Percentiles rank a stretch among this genome's conserved stretches.
Evolutionary conservation across 2,329 filamentous ascomycete genomes (phyloP).

Genomic region (Sporothrix protearum): DNA sequence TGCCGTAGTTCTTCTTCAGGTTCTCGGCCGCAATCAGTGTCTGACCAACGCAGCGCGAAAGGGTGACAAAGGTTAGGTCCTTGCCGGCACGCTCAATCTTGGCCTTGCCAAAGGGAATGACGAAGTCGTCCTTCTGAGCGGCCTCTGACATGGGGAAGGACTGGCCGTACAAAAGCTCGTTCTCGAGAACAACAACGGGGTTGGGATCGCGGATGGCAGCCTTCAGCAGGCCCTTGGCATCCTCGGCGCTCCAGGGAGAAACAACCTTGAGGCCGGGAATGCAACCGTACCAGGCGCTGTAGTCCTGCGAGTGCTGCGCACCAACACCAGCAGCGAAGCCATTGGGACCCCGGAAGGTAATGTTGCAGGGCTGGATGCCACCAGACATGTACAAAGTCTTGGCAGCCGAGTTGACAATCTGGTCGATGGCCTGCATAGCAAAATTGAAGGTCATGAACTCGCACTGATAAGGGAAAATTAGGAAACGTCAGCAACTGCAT

Average conservation of each 20-base stretch:
- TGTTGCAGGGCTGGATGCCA: constrained; percentile 98
- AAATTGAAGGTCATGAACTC: constrained; percentile 99
- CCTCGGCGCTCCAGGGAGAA: constrained; percentile 91
- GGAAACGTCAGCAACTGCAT: background rate
- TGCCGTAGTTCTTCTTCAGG: constrained; percentile 93
- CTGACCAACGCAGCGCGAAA: constrained; percentile 94
- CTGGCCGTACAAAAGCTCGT: constrained; percentile 89
- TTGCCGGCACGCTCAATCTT: constrained; percentile 97
- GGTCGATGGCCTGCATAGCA: constrained; percentile 99
- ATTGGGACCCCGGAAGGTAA: constrained; percentile 99
- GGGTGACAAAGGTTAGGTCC: constrained; percentile 90
- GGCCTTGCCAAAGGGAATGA: constrained; percentile 95
- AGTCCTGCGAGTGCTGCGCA: constrained; percentile 98
- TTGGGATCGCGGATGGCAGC: constrained; percentile 97
- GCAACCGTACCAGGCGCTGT: constrained; percentile 97
- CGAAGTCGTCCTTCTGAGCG: constrained; percentile 93
- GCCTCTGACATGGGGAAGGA: constrained; percentile 96
- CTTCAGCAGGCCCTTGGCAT: constrained; percentile 97
- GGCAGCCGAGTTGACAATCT: constrained; percentile 97
- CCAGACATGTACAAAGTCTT: constrained; percentile 99
- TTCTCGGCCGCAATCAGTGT: constrained; percentile 82
- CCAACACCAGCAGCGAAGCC: constrained; percentile 94
- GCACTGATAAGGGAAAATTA: constrained; percentile 53
- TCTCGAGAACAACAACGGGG: constrained; percentile 87
- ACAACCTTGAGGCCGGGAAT: constrained; percentile 98